Evolutionary conservation across 2,329 filamentous ascomycete species (phyloP).

Genomic region (Rhytidhysteron rufulum): DNA sequence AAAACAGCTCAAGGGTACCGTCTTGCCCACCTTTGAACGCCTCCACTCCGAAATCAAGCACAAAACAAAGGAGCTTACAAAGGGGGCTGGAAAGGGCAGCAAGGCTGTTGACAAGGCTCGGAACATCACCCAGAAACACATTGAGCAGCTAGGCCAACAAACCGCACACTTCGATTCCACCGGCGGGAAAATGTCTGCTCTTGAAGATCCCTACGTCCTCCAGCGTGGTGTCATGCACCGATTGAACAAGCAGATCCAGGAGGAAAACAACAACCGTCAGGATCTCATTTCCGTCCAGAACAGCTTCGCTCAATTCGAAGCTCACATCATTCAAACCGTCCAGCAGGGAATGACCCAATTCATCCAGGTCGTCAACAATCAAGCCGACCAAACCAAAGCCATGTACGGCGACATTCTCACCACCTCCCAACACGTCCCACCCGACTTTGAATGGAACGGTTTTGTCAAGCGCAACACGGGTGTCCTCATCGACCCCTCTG

Average conservation of each 20-base stretch:
- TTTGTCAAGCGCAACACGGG: constrained; percentile 70
- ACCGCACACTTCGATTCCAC: constrained; percentile 74
- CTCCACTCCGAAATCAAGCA: constrained; percentile 95
- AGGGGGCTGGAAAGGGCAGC: constrained; percentile 75
- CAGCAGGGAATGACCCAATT: constrained; percentile 82
- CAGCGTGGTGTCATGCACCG: constrained; percentile 77
- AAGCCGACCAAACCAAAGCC: constrained; percentile 74
- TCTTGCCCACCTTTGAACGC: constrained; percentile 83
- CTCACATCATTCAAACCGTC: constrained; percentile 75
- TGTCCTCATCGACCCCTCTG: constrained; percentile 72
- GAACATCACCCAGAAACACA: constrained; percentile 84
- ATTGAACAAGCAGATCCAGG: constrained; percentile 82
- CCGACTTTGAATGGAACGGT: constrained; percentile 87
- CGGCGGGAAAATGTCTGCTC: constrained; percentile 65
- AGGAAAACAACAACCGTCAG: constrained; percentile 94
- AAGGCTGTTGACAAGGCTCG: constrained; percentile 93
- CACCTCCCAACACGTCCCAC: constrained; percentile 70
- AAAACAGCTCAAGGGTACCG: constrained; percentile 79
- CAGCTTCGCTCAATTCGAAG: constrained; percentile 83
- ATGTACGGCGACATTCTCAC: constrained; percentile 73
- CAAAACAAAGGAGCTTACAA: constrained; percentile 84
- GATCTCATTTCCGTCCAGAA: constrained; percentile 89
- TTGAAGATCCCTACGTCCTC: constrained; percentile 84
- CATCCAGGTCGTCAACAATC: constrained; percentile 72
- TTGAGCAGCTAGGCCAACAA: constrained; percentile 86